These are phyloP conservation scores for Colletotrichum sp. DNA, from an alignment of 2,329 filamentous ascomycete species.

Conservation along the genomic window DNA sequence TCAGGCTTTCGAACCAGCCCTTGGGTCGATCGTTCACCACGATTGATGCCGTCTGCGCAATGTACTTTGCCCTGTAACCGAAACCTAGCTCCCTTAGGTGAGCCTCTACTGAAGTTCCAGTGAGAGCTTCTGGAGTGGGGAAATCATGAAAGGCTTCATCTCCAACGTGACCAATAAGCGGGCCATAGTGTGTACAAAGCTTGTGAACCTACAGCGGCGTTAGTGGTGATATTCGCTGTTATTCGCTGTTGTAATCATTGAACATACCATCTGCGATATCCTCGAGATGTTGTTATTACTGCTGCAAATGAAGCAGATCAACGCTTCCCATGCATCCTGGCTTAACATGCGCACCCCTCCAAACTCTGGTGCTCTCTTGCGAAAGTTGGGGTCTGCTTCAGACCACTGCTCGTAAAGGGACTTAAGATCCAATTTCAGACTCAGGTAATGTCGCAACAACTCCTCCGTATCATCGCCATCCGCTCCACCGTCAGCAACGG, in stretches of 20 bases:
- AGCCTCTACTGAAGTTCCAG: slow-evolving; percentile 75
- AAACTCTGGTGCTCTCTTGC: slow-evolving; percentile 84
- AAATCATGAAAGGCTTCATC: slow-evolving; percentile 85
- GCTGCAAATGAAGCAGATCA: slow-evolving; percentile 96
- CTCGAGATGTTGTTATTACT: slow-evolving; percentile 98
- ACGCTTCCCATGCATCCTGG: slow-evolving; percentile 95
- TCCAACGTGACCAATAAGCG: slow-evolving; percentile 73
- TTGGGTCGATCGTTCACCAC: slow-evolving; percentile 70
- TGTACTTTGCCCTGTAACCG: slow-evolving; percentile 93
- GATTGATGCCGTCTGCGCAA: slow-evolving; percentile 82
- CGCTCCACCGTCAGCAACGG: slow-evolving; percentile 24
- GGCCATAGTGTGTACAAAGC: slow-evolving; percentile 85
- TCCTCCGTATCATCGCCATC: slow-evolving; percentile 71
- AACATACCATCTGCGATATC: slow-evolving; percentile 87
- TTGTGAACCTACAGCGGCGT: slow-evolving; percentile 70
- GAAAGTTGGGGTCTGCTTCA: slow-evolving; percentile 83
- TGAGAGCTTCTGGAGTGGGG: slow-evolving; percentile 76
- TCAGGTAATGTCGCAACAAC: slow-evolving; percentile 85
- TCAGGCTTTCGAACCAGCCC: slow-evolving; percentile 78
- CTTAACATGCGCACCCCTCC: slow-evolving; percentile 89
- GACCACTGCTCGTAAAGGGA: slow-evolving; percentile 89
- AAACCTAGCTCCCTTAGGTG: slow-evolving; percentile 86
- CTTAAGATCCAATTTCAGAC: slow-evolving; percentile 77
- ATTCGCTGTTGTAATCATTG: not conserved
- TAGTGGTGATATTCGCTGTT: not conserved